Evolutionary conservation across 345 rosid species (phyloP).

Genomic region (Hibiscus tridactylites): DNA sequence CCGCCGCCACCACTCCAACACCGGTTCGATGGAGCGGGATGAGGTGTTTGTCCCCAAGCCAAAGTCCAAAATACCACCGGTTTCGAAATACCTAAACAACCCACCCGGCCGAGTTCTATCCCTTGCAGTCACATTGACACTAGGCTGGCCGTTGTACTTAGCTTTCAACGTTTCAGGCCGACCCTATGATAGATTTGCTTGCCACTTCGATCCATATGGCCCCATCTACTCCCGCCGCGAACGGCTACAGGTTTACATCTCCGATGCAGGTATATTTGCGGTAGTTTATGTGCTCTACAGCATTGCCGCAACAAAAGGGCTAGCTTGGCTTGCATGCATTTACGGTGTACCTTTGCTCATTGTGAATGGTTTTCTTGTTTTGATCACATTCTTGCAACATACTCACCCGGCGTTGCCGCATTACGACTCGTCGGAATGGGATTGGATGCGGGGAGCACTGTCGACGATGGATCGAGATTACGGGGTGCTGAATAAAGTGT

Average conservation of each 20-base stretch:
- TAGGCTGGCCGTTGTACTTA: constrained; percentile 45
- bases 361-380: constrained; percentile 44
- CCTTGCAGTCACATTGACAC: constrained; percentile 26
- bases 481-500: constrained; percentile 49
- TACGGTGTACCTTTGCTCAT: constrained; percentile 47
- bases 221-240: constrained; percentile 46
- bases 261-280: constrained; percentile 40
- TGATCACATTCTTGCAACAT: constrained; percentile 58
- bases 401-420: constrained; percentile 57
- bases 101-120: constrained; percentile 35
- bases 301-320: constrained; percentile 26
- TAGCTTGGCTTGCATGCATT: constrained; percentile 40
- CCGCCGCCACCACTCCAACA: constrained; percentile 69
- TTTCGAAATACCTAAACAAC: constrained; percentile 31
- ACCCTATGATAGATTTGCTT: constrained; percentile 34
- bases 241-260: constrained; percentile 40
- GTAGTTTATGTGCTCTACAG: constrained; percentile 27
- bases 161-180: constrained; percentile 42
- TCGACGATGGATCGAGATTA: constrained; percentile 52
- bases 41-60: constrained; percentile 59
- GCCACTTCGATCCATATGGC: constrained; percentile 40
- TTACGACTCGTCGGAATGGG: constrained; percentile 56
- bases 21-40: constrained; percentile 50
- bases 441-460: constrained; percentile 58
- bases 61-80: constrained; percentile 25